Evolutionary conservation across 345 rosid species (phyloP), one percentile per base, ranked within the genome.

Genomic region (Atalantia buxifolia): DNA sequence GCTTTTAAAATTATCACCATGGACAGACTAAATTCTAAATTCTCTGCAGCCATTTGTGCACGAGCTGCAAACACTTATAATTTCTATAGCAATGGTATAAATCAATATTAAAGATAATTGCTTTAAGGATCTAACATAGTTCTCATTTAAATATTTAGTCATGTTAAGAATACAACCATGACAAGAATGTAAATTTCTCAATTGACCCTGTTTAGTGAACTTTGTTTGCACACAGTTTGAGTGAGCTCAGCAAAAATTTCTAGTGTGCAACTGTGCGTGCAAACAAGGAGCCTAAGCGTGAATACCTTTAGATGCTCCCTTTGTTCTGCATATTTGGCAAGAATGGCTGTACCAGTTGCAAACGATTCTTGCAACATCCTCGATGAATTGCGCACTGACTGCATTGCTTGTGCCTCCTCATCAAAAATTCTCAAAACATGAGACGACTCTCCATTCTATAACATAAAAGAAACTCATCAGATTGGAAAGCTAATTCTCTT

Each of bases 341-440:
- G 97, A 59, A 93, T 91, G 25, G 97, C 95, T 27, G 92, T 84
- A 61, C 97, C 99, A 24, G 92, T 91, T 7, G 93, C 84, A 78
- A 83, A 89, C 1, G 99, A 89, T 63, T 96, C 98, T 88, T 92
- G 92, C 22, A 93, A 77, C 97, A 93, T 90, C 75, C 93, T 85
- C 36, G 92, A 91, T 1, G 99, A 92, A 77, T 92, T 96, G 70
- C 84, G 88, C 6, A 94, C 97, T 45, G 97, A 92, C 71, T 82
- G 89, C 97, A 89, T 92, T 13, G 97, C 97, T 85, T 93, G 98
- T 28, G 97, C 91, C 84, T 96, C 97, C 6, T 94, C 99, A 7
- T 96, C 99, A 38, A 87, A 92, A 69, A 94, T 91, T 76, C 93
- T 91, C 90, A 96, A 80, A 53, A 92, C 87, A 77, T 94, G 97